Evolutionary conservation across 2,329 filamentous ascomycete species (phyloP).

Genomic region (Basipetospora sp.): DNA sequence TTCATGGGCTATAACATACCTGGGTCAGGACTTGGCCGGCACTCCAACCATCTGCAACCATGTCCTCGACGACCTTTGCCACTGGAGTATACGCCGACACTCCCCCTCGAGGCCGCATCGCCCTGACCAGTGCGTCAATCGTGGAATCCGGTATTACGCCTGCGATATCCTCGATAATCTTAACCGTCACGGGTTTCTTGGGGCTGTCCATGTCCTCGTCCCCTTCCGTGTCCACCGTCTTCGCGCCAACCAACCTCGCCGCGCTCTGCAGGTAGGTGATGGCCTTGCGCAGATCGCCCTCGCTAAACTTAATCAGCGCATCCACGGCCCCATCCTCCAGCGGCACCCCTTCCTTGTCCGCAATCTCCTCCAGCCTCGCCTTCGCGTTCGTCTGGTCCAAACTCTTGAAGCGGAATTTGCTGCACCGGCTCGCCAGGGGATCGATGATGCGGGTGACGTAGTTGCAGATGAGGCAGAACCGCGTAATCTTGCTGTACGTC

Average conservation of each 20-base stretch:
- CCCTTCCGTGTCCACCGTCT: conserved; percentile 32
- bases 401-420: conserved; percentile 95
- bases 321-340: conserved; percentile 70
- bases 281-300: conserved; percentile 88
- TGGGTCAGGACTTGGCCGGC: conserved; percentile 75
- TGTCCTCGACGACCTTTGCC: conserved; percentile 67
- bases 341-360: conserved; percentile 57
- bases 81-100: conserved; percentile 57
- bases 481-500: conserved; percentile 87
- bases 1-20: conserved; percentile 32
- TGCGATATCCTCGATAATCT: conserved; percentile 83
- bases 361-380: conserved; percentile 68
- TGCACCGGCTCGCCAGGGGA: conserved; percentile 80
- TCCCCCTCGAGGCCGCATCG: conserved; percentile 58
- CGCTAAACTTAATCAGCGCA: conserved; percentile 70
- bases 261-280: conserved; percentile 94
- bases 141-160: conserved; percentile 74
- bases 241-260: conserved; percentile 69
- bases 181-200: conserved; percentile 53
- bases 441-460: conserved; percentile 98
- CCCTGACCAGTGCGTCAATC: conserved; percentile 53
- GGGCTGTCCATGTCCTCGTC: conserved; percentile 39
- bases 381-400: conserved; percentile 76
- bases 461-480: conserved; percentile 96
- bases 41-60: conserved; percentile 95